Percentiles rank a stretch among this genome's conserved stretches.
phyloP scores from a whole-genome alignment of 768 basidiomycete genomes.

The Phaffia australis region DNA sequence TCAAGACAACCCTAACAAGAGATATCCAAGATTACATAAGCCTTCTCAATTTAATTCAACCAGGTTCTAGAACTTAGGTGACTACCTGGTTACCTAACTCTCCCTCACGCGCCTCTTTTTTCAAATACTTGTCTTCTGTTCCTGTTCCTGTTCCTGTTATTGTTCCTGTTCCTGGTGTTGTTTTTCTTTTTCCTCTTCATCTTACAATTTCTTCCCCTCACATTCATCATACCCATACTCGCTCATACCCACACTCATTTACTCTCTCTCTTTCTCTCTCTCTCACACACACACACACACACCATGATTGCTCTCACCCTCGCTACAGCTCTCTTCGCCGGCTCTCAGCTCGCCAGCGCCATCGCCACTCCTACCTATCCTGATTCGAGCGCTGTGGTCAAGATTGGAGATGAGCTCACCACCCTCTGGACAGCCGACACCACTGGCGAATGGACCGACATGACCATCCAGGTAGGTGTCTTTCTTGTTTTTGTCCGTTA shows the following conservation, averaged over 20 bases:
- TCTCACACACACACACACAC: no score
- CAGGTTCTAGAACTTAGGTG: no score
- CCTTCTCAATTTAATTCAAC: no score
- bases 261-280: constrained; percentile 7
- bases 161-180: not conserved
- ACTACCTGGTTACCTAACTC: no score
- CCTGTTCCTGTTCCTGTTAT: no score
- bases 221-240: not conserved
- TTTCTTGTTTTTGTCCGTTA: not conserved
- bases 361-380: constrained; percentile 10
- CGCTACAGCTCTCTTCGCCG: not conserved
- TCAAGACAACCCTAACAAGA: no score
- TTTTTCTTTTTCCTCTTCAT: not conserved
- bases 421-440: constrained; percentile 17
- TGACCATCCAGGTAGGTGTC: constrained; percentile 22
- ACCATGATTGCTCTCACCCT: not conserved
- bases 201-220: not conserved
- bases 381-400: constrained; percentile 13
- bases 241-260: not conserved
- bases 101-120: no score
- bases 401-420: constrained; percentile 11
- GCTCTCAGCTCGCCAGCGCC: constrained; percentile 2
- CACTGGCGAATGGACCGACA: constrained; percentile 23
- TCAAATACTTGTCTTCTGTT: no score
- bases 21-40: no score